phyloP scores from a whole-genome alignment of 768 basidiomycete genomes.

The Cubamyces lactineus region DNA sequence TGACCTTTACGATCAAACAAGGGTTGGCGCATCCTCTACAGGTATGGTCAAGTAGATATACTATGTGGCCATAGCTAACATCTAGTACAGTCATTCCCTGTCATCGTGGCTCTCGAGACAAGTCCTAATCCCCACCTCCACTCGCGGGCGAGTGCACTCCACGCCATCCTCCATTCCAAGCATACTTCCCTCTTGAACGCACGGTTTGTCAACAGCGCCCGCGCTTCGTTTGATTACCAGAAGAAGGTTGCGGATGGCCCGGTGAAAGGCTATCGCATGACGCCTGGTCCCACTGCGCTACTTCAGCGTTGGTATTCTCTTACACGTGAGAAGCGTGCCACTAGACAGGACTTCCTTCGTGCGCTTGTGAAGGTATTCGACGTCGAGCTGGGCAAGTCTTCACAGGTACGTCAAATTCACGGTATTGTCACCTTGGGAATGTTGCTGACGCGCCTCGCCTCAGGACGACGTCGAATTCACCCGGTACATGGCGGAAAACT shows the following conservation, averaged over 20 bases:
- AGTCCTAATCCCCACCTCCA: slow-evolving; percentile 62
- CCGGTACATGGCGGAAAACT: slow-evolving; percentile 95
- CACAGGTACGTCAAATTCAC: slow-evolving; percentile 49
- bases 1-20: slow-evolving; percentile 92
- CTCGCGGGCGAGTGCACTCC: slow-evolving; percentile 77
- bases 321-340: slow-evolving; percentile 85
- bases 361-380: slow-evolving; percentile 83
- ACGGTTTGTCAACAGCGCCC: slow-evolving; percentile 79
- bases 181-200: slow-evolving; percentile 89
- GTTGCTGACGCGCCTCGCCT: background rate
- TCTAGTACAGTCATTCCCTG: slow-evolving; percentile 74
- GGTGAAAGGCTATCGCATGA: slow-evolving; percentile 70
- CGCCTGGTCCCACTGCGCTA: slow-evolving; percentile 69
- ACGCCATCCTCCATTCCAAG: slow-evolving; percentile 82
- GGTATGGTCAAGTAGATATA: slow-evolving; percentile 42
- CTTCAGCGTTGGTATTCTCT: slow-evolving; percentile 91
- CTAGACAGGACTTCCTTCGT: slow-evolving; percentile 86
- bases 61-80: background rate
- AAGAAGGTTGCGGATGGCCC: slow-evolving; percentile 49
- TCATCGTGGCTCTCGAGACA: slow-evolving; percentile 93
- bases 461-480: slow-evolving; percentile 85
- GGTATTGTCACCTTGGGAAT: background rate
- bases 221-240: slow-evolving; percentile 85
- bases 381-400: slow-evolving; percentile 58
- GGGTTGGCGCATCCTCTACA: slow-evolving; percentile 94